Evolutionary conservation across 2,329 filamentous ascomycete species (phyloP).

Genomic region (Claviceps arundinis): DNA sequence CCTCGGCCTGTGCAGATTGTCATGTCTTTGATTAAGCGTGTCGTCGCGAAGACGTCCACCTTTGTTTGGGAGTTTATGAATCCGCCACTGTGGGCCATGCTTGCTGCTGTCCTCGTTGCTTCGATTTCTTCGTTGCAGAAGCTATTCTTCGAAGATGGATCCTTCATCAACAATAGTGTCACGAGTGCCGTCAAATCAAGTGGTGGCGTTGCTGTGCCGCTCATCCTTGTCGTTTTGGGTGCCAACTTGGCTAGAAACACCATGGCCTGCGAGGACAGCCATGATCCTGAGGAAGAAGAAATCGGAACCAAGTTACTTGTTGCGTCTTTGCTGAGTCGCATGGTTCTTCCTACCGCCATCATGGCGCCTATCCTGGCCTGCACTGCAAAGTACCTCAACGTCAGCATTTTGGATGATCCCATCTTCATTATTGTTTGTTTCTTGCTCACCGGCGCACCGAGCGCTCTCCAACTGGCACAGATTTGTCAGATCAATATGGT

Average conservation of each 20-base stretch:
- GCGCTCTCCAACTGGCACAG: conserved; percentile 85
- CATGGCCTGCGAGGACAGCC: conserved; percentile 49
- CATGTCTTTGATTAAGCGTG: conserved; percentile 17
- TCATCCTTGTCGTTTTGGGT: conserved; percentile 90
- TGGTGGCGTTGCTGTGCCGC: conserved; percentile 80
- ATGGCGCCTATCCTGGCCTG: conserved; percentile 86
- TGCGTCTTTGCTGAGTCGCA: conserved; percentile 74
- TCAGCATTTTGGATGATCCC: conserved; percentile 92
- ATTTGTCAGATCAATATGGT: conserved; percentile 98
- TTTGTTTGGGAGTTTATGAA: conserved; percentile 95
- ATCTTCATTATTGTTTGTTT: conserved; percentile 99
- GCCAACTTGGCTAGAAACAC: conserved; percentile 92
- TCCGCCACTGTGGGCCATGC: conserved; percentile 94
- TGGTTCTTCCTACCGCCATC: conserved; percentile 80
- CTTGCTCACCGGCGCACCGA: conserved; percentile 85
- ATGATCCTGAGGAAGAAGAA: conserved; percentile 56
- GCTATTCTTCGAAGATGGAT: conserved; percentile 77
- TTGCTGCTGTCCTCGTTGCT: conserved; percentile 78
- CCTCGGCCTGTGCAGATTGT: conserved; percentile 27
- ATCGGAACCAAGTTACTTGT: conserved; percentile 67
- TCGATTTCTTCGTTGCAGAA: conserved; percentile 72
- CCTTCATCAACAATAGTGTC: conserved; percentile 85
- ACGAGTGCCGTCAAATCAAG: conserved; percentile 77
- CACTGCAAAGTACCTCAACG: conserved; percentile 75
- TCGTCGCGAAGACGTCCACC: conserved; percentile 35